Evolutionary conservation across 2,329 filamentous ascomycete genomes (phyloP), one percentile per base, ranked within the genome.

Genomic region (Hypomyces rosellus): DNA sequence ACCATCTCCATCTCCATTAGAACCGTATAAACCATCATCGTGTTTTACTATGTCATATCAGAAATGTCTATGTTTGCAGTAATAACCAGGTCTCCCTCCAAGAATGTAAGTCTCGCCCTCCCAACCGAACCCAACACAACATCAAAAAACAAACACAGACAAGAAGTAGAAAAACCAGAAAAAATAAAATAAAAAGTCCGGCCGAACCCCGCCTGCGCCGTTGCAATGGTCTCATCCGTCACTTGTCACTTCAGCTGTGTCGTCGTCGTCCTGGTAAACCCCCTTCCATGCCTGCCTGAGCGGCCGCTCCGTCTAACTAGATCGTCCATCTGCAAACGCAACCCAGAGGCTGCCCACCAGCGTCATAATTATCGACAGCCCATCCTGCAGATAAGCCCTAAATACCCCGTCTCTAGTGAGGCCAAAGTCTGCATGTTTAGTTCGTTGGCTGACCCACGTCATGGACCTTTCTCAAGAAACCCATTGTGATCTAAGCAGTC

Each of bases 141-240:
- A n/a, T n/a, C n/a, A n/a, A 30, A 30, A 11, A 30, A 30, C 6
- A 30, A 30, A 30, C 25, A 30, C 25, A 30, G 25, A 8, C 25
- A 30, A 30, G 25, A 30, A 30, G 25, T 30, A 30, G 33, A 46
- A 50, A 39, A 33, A 37, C 42, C 7, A 34, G 34, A 37, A 46
- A 44, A 34, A 12, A 18, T 34, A 34, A 5, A 20, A 20, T n/a
- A 20, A 20, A 40, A 47, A 45, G 40, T 34, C 45, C 49, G 34
- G 38, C 37, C 49, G 48, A 39, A 51, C n/a, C 41, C 48, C 49
- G 34, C 39, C 40, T 45, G 49, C 49, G 49, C 49, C 49, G 40
- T 51, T 51, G 45, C 49, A 51, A 48, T 51, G 49, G 45, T 40
- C 47, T 48, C 45, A 25, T 46, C 34, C 46, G 16, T 44, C 20